Evolutionary conservation across 2,329 filamentous ascomycete species (phyloP).

Genomic region (Trichophyton rubrum): DNA sequence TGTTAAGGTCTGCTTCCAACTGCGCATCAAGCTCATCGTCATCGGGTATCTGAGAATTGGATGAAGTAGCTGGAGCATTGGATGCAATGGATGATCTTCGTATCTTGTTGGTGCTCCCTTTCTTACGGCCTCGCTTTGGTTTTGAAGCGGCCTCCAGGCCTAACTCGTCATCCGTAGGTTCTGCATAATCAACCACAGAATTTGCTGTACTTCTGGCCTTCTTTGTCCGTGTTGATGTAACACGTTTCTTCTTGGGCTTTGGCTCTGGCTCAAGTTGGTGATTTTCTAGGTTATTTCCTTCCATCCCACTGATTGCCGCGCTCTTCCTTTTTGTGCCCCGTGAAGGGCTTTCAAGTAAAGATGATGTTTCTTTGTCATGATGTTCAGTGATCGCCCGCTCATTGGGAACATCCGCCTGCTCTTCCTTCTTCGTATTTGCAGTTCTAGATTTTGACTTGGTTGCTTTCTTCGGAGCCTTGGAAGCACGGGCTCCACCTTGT

Average conservation of each 20-base stretch:
- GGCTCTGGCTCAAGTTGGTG: conserved; percentile 22
- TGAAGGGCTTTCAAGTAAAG: background rate
- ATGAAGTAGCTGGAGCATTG: conserved; percentile 35
- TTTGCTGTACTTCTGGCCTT: conserved; percentile 26
- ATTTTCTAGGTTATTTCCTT: conserved; percentile 10
- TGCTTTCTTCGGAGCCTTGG: conserved; percentile 42
- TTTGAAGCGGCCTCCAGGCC: conserved; percentile 11
- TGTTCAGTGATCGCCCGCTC: conserved; percentile 14
- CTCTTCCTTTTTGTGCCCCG: conserved; percentile 52
- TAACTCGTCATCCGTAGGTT: conserved; percentile 18
- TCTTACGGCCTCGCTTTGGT: conserved; percentile 32
- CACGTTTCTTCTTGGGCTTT: conserved; percentile 46
- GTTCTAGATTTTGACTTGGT: conserved; percentile 26
- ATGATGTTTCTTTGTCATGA: conserved; percentile 13
- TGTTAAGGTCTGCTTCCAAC: conserved; percentile 52
- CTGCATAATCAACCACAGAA: conserved; percentile 7
- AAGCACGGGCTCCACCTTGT: conserved; percentile 34
- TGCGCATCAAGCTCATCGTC: conserved; percentile 56
- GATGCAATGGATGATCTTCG: conserved; percentile 39
- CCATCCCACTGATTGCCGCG: conserved; percentile 37
- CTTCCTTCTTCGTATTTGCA: conserved; percentile 32
- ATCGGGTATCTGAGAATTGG: conserved; percentile 38
- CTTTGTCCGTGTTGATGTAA: conserved; percentile 41
- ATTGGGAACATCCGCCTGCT: conserved; percentile 27
- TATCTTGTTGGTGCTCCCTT: conserved; percentile 29